These are phyloP conservation scores for Gossypium bickii DNA, from an alignment of 345 rosid species.

Conservation along the genomic window DNA sequence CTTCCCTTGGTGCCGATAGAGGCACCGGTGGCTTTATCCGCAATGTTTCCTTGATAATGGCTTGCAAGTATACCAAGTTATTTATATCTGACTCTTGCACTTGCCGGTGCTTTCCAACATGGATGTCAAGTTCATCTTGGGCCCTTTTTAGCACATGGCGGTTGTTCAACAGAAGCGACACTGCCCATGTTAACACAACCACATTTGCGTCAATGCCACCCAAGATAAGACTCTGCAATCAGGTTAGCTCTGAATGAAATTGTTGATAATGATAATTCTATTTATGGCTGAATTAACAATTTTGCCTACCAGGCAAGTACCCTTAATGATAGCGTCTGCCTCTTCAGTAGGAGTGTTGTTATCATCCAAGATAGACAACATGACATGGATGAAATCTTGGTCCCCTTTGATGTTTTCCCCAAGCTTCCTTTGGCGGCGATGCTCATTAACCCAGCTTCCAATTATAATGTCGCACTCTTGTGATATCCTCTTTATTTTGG, in stretches of 20 bases:
- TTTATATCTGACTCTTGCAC: constrained; percentile 40
- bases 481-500: not conserved
- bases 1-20: constrained; percentile 24
- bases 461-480: not conserved
- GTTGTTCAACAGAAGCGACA: constrained; percentile 38
- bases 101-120: constrained; percentile 26
- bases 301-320: not conserved
- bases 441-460: not conserved
- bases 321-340: not conserved
- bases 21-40: constrained; percentile 34
- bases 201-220: constrained; percentile 46
- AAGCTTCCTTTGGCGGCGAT: not conserved
- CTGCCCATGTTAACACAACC: constrained; percentile 38
- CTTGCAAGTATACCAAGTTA: constrained; percentile 33
- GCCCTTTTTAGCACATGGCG: constrained; percentile 26
- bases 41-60: constrained; percentile 45
- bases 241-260: not conserved
- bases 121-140: constrained; percentile 34
- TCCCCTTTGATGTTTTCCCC: not conserved
- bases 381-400: not conserved
- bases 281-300: not conserved
- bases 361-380: not conserved
- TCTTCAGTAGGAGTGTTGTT: not conserved
- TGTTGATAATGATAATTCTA: not conserved
- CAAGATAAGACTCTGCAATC: constrained; percentile 42